A percentile compares a stretch with the other conserved stretches of the same genome.
Evolutionary conservation across 2,329 filamentous ascomycete genomes (phyloP).

Genomic region (Dothideomycetes sp.): DNA sequence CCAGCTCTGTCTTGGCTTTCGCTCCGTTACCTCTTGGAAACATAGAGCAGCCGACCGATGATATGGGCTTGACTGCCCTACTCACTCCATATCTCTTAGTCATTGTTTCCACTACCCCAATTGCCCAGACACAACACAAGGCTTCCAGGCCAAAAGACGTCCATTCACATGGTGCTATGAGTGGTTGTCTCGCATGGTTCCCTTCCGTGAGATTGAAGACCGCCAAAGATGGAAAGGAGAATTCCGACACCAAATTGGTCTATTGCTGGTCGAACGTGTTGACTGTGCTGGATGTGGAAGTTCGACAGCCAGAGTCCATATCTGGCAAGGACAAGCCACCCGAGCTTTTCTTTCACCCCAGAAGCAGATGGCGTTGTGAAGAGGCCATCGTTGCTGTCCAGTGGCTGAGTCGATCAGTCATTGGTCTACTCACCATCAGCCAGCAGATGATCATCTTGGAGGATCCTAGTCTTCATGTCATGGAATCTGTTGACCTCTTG

Average conservation of each 20-base stretch:
- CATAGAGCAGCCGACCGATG: slow-evolving; percentile 76
- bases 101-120: slow-evolving; percentile 90
- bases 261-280: slow-evolving; percentile 99
- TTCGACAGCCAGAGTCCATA: slow-evolving; percentile 44
- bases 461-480: slow-evolving; percentile 78
- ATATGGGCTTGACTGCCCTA: slow-evolving; percentile 84
- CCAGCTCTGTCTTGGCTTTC: slow-evolving; percentile 90
- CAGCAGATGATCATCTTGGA: slow-evolving; percentile 89
- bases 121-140: slow-evolving; percentile 95
- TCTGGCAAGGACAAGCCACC: slow-evolving; percentile 68
- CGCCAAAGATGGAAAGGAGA: slow-evolving; percentile 44
- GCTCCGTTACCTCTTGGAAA: slow-evolving; percentile 88
- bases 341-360: slow-evolving; percentile 65
- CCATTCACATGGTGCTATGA: slow-evolving; percentile 79
- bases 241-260: slow-evolving; percentile 76
- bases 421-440: slow-evolving; percentile 86
- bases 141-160: slow-evolving; percentile 84
- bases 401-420: slow-evolving; percentile 88
- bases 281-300: slow-evolving; percentile 80
- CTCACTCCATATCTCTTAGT: slow-evolving; percentile 91
- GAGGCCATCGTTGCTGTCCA: slow-evolving; percentile 94
- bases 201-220: slow-evolving; percentile 86
- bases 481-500: slow-evolving; percentile 85
- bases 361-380: slow-evolving; percentile 84
- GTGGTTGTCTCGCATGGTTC: slow-evolving; percentile 93